Conservation (phyloP, 2,329 filamentous ascomycete species). For the Fulvia fulva region DNA sequence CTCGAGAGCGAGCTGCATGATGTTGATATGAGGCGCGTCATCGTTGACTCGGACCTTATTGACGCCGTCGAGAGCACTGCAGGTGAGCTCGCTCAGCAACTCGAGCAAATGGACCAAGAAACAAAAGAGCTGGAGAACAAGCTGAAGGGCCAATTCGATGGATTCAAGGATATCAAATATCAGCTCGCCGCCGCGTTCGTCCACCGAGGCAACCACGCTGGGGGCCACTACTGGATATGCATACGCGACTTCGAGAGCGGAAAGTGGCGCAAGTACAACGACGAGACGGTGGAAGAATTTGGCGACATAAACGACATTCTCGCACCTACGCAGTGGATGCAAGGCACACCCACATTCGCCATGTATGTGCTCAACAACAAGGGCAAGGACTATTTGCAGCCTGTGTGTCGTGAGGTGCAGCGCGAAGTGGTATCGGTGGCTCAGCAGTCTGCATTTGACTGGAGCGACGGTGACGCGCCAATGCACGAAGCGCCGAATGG, state of each 20-base stretch:
- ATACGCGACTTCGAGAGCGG: constrained; percentile 80
- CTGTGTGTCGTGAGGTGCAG: constrained; percentile 34
- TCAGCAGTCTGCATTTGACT: background rate
- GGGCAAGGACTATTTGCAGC: constrained; percentile 56
- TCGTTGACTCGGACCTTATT: constrained; percentile 41
- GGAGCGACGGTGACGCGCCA: constrained; percentile 1
- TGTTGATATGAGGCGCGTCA: constrained; percentile 37
- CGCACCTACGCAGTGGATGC: constrained; percentile 55
- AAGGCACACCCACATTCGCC: constrained; percentile 76
- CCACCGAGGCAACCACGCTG: constrained; percentile 63
- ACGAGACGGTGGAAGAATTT: constrained; percentile 70
- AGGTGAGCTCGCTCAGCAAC: constrained; percentile 43
- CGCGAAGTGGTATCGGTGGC: too few relatives aligned
- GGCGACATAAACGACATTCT: constrained; percentile 58
- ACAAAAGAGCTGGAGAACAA: constrained; percentile 48
- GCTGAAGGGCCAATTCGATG: constrained; percentile 58
- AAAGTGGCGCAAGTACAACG: constrained; percentile 93
- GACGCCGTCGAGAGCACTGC: constrained; percentile 45
- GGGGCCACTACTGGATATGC: constrained; percentile 95
- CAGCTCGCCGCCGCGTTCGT: constrained; percentile 89
- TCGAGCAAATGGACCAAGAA: constrained; percentile 36
- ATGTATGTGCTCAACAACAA: constrained; percentile 72
- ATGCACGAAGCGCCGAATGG: background rate
- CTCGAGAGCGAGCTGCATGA: constrained; percentile 35
- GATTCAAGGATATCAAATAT: constrained; percentile 66